Evolutionary conservation across 1,284 basidiomycete genomes (phyloP).

Genomic region (Melampsora larici-populina): DNA sequence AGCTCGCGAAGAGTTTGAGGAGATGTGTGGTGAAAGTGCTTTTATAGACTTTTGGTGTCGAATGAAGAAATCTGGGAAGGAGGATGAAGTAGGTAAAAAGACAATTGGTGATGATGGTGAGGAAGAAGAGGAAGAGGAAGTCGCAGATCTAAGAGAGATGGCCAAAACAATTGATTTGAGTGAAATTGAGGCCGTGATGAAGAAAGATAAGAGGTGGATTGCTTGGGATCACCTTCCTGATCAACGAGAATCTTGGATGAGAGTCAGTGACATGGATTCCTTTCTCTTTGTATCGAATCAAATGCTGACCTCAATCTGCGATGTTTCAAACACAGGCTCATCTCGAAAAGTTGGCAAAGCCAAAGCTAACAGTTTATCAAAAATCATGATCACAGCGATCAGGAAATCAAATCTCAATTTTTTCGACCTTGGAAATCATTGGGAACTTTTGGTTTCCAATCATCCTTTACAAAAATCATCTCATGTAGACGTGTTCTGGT

Average conservation of each 20-base stretch:
- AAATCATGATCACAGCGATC: not conserved
- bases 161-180: slow-evolving; percentile 13
- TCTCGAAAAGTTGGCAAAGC: not conserved
- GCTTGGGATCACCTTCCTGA: slow-evolving; percentile 14
- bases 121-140: not conserved
- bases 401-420: no score
- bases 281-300: not conserved
- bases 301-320: not conserved
- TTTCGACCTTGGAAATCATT: no score
- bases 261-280: not conserved
- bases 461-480: no score
- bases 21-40: slow-evolving; percentile 15
- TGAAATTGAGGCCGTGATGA: slow-evolving; percentile 4
- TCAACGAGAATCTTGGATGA: not conserved
- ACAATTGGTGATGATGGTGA: slow-evolving; percentile 10
- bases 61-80: slow-evolving; percentile 11
- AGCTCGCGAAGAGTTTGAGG: slow-evolving; percentile 10
- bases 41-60: slow-evolving; percentile 19
- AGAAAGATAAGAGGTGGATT: slow-evolving; percentile 17
- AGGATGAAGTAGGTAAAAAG: not conserved
- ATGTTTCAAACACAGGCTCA: not conserved
- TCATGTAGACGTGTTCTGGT: no score
- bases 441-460: no score
- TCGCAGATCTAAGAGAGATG: slow-evolving; percentile 5
- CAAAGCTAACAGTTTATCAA: slow-evolving; percentile 14